Conservation (phyloP, 2,329 filamentous ascomycete genomes). For the Colletotrichum orbiculare region DNA sequence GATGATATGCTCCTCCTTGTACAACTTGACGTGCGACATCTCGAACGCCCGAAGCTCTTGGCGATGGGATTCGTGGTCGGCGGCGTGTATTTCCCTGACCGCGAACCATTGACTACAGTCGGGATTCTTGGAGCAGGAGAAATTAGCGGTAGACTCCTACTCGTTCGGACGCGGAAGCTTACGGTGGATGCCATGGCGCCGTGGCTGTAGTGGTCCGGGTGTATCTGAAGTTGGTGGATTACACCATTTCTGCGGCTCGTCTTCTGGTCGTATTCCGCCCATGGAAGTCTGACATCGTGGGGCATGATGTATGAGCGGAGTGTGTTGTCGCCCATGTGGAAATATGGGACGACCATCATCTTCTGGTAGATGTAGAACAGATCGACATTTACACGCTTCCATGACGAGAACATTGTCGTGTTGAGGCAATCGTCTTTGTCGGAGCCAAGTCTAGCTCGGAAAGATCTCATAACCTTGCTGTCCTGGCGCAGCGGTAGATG, state of each 20-base stretch:
- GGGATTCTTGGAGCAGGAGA: not conserved
- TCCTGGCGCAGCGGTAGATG: slow-evolving; percentile 2
- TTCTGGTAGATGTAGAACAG: slow-evolving; percentile 21
- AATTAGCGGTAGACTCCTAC: not conserved
- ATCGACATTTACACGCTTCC: slow-evolving; percentile 24
- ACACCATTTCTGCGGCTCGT: slow-evolving; percentile 3
- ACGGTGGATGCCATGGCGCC: not conserved
- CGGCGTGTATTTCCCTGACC: slow-evolving; percentile 22
- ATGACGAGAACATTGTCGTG: not conserved
- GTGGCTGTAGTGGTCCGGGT: slow-evolving; percentile 5
- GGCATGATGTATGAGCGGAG: slow-evolving; percentile 7
- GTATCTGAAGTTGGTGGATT: slow-evolving; percentile 7
- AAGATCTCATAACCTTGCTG: slow-evolving; percentile 10
- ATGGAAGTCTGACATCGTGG: slow-evolving; percentile 10
- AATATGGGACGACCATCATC: slow-evolving; percentile 17
- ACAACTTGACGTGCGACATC: not conserved
- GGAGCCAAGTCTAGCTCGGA: slow-evolving; percentile 3
- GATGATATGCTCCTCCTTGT: slow-evolving; percentile 26
- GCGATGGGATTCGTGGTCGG: slow-evolving; percentile 7
- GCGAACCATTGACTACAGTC: slow-evolving; percentile 10
- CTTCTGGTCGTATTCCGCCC: not conserved
- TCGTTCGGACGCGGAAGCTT: not conserved
- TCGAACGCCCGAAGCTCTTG: slow-evolving; percentile 18
- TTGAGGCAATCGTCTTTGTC: not conserved
- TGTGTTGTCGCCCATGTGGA: not conserved